Evolutionary conservation across 192 early-diverging fungal species (phyloP), one percentile per base, ranked within the genome.

Genomic region (Phlyctochytrium bullatum): DNA sequence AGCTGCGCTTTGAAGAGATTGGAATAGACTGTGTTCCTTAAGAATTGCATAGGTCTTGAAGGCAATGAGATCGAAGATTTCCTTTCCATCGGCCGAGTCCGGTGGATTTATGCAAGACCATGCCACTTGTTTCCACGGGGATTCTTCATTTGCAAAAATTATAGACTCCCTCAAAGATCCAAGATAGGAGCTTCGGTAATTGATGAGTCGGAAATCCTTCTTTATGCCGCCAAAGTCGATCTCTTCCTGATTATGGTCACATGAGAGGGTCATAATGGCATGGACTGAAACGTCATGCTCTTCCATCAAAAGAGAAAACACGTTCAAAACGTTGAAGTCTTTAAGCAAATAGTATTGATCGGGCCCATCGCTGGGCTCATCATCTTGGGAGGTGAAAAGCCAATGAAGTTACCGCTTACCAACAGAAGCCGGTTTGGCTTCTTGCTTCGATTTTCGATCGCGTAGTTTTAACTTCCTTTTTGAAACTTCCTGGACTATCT

Each of bases 321-420:
- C 52, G 24, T 66, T 70, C 16, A 76, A 67, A 31, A 47, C 53
- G 34, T 59, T 40, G 36, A 84, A 78, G 34, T 80, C 78, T 71
- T 73, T 62, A 24, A 84, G 59, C 0, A 75, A 63, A 54, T 76
- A 78, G 65, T 84, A 84, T 1, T 62, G 64, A 60, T 84, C 83
- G 1, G 83, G 83, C 24, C 83, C 83, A 51, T 75, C 71, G 14
- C 33, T 25, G 16, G 83, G 83, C 66, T 84, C 83, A 58, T 84
- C 83, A 12, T 74, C 82, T 83, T n/a, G n/a, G n/a, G 20, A 20
- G 1, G 12, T 12, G 25, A 28, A 17, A 20, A 32, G 29, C 10
- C 20, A 6, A 47, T 47, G 6, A 14, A 47, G 40, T 20, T 6
- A 47, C 6, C 40, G 20, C 10, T 47, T 47, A 47, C 40, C 40